Evolutionary conservation across 768 basidiomycete species (phyloP), one percentile per base, ranked within the genome.

Genomic region (Hericium coralloides): DNA sequence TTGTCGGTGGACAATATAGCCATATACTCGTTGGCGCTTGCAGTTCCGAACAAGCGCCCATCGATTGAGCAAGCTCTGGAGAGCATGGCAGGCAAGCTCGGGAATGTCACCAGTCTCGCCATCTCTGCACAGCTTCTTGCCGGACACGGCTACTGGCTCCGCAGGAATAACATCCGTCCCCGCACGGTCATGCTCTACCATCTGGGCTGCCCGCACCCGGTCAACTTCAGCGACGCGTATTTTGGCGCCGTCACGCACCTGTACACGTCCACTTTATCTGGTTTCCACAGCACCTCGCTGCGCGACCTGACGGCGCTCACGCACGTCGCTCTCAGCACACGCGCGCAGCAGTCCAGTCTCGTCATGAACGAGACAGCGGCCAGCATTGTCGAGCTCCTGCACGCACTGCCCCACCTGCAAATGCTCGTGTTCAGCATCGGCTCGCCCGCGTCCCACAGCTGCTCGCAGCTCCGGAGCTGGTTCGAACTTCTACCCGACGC

Each of bases 131-230:
- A 59, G 6, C 60, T 63, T 7, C 49, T 63, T 7, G 53, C 56
- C n/a, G 62, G 60, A 12, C 62, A 63, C 52, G 62, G 60, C 5
- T 56, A 61, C 55, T 63, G 62, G 62, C 49, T 63, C 15, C 59
- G 62, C 26, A 41, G 14, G 3, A 26, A 57, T 12, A 26, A 50
- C 43, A 56, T 63, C 49, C 55, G 49, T 6, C 62, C 62, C 0
- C 60, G 38, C 50, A 58, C 62, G 47, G 18, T 63, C 31, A 61
- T 58, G 60, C 55, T 63, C 37, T 63, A 61, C 50, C 62, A 63
- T 43, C 60, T 58, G 2, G 62, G 62, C 7, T 57, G 51, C 1
- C 62, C 62, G 12, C 54, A 37, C 4, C 62, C 62, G 1, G 49
- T 61, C 14, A 55, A 58, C 49, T 63, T 61, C 25, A 52, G 55